phyloP scores from a whole-genome alignment of 1,284 basidiomycete species.

The Amylostereum areolatum region DNA sequence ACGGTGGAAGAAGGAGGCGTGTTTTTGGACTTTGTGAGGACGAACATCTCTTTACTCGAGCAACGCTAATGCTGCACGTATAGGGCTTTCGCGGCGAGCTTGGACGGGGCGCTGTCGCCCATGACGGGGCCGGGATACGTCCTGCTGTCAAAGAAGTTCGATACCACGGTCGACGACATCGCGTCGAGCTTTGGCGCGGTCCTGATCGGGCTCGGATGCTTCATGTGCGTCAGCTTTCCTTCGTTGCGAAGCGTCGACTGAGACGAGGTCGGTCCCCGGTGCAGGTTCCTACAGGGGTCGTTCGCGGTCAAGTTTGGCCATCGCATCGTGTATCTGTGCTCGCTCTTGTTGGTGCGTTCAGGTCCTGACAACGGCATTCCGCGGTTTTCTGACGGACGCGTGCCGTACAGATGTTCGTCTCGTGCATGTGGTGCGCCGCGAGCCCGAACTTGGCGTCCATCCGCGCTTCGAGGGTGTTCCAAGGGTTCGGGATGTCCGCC shows the following conservation, averaged over 20 bases:
- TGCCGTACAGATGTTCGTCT: conserved; percentile 34
- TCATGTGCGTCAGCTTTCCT: conserved; percentile 35
- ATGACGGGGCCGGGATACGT: conserved; percentile 38
- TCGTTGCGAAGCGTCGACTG: no score
- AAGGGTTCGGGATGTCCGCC: conserved; percentile 40
- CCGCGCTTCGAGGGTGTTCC: conserved; percentile 35
- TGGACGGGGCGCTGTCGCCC: conserved; percentile 37
- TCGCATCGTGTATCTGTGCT: conserved; percentile 35
- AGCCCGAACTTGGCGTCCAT: conserved; percentile 35
- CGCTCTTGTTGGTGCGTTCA: conserved; percentile 29
- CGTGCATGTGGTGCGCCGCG: conserved; percentile 38
- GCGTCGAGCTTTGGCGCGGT: conserved; percentile 35
- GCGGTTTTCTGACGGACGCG: background rate
- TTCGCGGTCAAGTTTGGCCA: conserved; percentile 40
- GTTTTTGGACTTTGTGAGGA: conserved; percentile 35
- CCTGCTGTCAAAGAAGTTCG: conserved; percentile 31
- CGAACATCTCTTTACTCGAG: background rate
- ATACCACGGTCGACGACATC: conserved; percentile 32
- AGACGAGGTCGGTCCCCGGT: no score
- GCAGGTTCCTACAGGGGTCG: conserved; percentile 35
- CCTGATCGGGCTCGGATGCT: conserved; percentile 32
- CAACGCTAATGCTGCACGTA: background rate
- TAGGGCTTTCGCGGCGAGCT: conserved; percentile 33
- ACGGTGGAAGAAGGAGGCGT: conserved; percentile 38
- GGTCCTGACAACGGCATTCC: no score